These are phyloP conservation scores for Salmacisia buchloeana DNA, from an alignment of 1,284 basidiomycete species.

Conservation along the genomic window DNA sequence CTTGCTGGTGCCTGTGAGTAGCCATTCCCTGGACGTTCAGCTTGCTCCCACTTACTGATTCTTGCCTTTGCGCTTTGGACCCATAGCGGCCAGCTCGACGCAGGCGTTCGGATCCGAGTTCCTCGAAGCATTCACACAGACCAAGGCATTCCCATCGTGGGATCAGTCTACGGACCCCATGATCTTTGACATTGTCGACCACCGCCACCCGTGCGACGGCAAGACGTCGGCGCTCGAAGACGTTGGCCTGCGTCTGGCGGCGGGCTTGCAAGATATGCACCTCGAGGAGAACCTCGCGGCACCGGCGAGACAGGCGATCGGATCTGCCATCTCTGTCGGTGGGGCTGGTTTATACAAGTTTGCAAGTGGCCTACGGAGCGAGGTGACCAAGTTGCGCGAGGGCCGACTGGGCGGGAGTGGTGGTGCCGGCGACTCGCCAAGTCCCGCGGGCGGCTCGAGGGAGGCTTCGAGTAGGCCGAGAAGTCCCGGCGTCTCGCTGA, in stretches of 20 bases:
- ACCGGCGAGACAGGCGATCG: constrained; percentile 42
- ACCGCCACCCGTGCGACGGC: constrained; percentile 46
- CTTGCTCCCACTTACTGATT: background rate
- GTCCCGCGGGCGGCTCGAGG: background rate
- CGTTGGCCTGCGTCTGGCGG: constrained; percentile 39
- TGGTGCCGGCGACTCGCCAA: background rate
- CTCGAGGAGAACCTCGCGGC: constrained; percentile 47
- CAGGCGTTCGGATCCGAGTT: constrained; percentile 39
- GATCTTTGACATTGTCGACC: constrained; percentile 43
- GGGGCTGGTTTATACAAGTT: constrained; percentile 36
- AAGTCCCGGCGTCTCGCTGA: background rate
- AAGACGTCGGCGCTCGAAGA: constrained; percentile 44
- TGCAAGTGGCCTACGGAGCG: constrained; percentile 38
- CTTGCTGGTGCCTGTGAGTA: constrained; percentile 8
- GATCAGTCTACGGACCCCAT: constrained; percentile 37
- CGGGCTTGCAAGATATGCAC: constrained; percentile 42
- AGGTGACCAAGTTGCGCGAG: constrained; percentile 28
- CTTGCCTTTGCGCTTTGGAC: background rate
- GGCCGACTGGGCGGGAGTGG: background rate
- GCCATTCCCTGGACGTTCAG: background rate
- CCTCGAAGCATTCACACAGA: constrained; percentile 30
- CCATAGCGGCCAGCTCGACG: constrained; percentile 6
- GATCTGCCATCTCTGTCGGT: constrained; percentile 37
- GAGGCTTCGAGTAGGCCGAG: background rate
- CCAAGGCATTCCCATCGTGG: constrained; percentile 37